phyloP scores from a whole-genome alignment of 2,329 filamentous ascomycete species.

The Ambrosiella cleistominuta region DNA sequence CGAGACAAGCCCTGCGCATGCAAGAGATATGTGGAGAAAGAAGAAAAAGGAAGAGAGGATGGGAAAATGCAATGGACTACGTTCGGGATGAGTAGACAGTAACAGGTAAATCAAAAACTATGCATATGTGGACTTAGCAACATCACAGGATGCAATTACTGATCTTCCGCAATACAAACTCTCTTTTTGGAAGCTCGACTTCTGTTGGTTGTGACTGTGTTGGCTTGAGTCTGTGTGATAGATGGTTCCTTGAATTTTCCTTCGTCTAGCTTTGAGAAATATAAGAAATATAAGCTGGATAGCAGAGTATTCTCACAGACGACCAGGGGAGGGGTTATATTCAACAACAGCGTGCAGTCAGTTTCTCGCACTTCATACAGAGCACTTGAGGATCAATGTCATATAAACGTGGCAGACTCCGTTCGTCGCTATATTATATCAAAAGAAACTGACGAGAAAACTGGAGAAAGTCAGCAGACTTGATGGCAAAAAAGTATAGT shows the following conservation, averaged over 20 bases:
- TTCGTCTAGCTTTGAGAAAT: not conserved
- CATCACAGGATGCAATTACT: not conserved
- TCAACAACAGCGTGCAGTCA: not conserved
- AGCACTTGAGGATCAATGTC: not conserved
- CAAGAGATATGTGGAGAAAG: not conserved
- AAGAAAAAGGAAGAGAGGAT: constrained; percentile 5
- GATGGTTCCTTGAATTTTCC: not conserved
- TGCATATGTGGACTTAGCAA: not conserved
- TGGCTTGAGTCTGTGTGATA: not conserved
- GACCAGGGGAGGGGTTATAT: not conserved
- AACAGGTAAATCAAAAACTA: not conserved
- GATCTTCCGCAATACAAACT: not conserved
- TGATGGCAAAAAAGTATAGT: not conserved
- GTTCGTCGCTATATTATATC: not conserved
- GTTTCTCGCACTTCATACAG: not conserved
- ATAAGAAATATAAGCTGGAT: not conserved
- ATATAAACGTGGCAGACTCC: not conserved
- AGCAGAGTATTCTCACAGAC: not conserved
- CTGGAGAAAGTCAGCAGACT: not conserved
- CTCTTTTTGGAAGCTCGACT: not conserved
- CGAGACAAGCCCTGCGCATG: not conserved
- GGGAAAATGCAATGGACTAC: not conserved
- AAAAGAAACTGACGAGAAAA: not conserved
- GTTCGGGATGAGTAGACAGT: not conserved
- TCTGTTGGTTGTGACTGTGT: not conserved